phyloP scores from a whole-genome alignment of 2,329 filamentous ascomycete genomes.

The Zasmidium cellare region DNA sequence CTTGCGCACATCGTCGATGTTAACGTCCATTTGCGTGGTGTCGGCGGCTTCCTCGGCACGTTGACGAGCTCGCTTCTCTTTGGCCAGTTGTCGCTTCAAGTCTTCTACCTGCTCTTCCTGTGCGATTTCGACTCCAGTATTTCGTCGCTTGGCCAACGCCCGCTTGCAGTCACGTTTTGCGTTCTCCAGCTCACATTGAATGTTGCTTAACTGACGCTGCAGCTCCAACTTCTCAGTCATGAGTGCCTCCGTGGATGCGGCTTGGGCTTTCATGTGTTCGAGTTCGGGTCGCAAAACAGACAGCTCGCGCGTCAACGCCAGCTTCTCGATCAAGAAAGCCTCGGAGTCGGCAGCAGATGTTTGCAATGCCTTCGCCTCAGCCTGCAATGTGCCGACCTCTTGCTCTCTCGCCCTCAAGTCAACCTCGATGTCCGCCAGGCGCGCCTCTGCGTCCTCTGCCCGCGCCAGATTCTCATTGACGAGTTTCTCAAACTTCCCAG shows the following conservation, averaged over 20 bases:
- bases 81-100: constrained; percentile 47
- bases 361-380: constrained; percentile 70
- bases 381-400: constrained; percentile 62
- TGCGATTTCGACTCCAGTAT: constrained; percentile 50
- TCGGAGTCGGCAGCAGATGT: constrained; percentile 67
- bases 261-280: constrained; percentile 62
- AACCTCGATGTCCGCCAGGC: constrained; percentile 47
- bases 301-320: constrained; percentile 61
- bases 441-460: constrained; percentile 49
- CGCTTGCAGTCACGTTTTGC: constrained; percentile 71
- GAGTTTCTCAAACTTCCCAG: constrained; percentile 55
- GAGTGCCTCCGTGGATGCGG: constrained; percentile 62
- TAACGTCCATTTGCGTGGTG: constrained; percentile 31
- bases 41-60: constrained; percentile 41
- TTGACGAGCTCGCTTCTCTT: constrained; percentile 47
- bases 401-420: constrained; percentile 54
- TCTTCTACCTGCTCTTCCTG: constrained; percentile 44
- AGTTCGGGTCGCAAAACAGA: constrained; percentile 61
- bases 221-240: constrained; percentile 78
- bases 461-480: constrained; percentile 50
- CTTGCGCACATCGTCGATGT: constrained; percentile 34
- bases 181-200: constrained; percentile 80
- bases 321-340: constrained; percentile 67
- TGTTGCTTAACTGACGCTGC: constrained; percentile 72
- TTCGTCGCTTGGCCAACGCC: constrained; percentile 51